These are phyloP conservation scores for Phytophthora capsici DNA, from an alignment of 352 stramenopile species.

Conservation along the genomic window DNA sequence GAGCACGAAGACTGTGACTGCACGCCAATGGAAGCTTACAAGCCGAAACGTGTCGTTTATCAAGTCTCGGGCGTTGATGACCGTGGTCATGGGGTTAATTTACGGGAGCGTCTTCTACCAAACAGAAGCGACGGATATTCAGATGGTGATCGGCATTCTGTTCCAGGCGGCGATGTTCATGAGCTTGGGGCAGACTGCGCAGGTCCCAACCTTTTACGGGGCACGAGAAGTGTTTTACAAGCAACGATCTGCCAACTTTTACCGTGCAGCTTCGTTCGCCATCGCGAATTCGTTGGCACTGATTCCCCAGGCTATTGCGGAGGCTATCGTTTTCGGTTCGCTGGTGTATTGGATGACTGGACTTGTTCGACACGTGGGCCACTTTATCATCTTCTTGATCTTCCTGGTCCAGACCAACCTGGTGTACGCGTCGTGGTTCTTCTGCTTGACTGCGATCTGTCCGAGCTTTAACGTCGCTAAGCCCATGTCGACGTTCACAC, in stretches of 20 bases:
- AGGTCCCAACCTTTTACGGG: conserved; percentile 80
- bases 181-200: conserved; percentile 69
- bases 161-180: conserved; percentile 87
- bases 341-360: conserved; percentile 86
- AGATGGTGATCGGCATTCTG: conserved; percentile 72
- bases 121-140: conserved; percentile 40
- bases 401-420: conserved; percentile 42
- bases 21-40: conserved; percentile 48
- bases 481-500: conserved; percentile 45
- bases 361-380: conserved; percentile 23
- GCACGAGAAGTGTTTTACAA: conserved; percentile 82
- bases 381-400: conserved; percentile 45
- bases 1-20: conserved; percentile 42
- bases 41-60: conserved; percentile 54
- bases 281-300: conserved; percentile 40
- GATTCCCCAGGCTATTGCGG: conserved; percentile 46
- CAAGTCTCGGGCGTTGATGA: conserved; percentile 38
- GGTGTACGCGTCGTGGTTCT: conserved; percentile 43
- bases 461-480: conserved; percentile 48
- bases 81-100: conserved; percentile 53
- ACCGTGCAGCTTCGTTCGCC: conserved; percentile 73
- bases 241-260: conserved; percentile 79
- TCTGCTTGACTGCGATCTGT: conserved; percentile 37
- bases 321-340: conserved; percentile 73
- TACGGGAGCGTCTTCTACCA: conserved; percentile 58